Evolutionary conservation across 2,329 filamentous ascomycete genomes (phyloP).

Genomic region (Sordariomycetes sp.): DNA sequence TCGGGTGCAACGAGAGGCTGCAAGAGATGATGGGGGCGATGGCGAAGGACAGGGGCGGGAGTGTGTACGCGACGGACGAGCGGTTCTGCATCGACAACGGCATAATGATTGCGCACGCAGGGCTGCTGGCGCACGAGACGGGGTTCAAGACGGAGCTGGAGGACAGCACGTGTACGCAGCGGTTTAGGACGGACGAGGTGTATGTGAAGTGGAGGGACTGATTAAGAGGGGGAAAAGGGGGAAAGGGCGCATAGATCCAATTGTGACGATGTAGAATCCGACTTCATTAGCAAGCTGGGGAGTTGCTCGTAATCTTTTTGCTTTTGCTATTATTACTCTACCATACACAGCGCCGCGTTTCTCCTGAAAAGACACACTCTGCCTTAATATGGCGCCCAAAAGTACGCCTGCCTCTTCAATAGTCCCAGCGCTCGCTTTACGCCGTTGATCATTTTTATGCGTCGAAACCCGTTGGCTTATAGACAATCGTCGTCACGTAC

Average conservation of each 20-base stretch:
- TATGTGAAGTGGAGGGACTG: constrained; percentile 65
- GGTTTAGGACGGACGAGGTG: constrained; percentile 76
- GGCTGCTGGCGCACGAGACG: constrained; percentile 71
- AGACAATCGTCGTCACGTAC: constrained; percentile 97
- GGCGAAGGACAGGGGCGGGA: constrained; percentile 79
- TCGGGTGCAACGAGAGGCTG: constrained; percentile 86
- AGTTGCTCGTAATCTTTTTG: no score
- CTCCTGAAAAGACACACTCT: not conserved
- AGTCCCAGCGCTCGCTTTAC: not conserved
- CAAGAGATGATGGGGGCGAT: constrained; percentile 99
- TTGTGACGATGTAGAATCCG: not conserved
- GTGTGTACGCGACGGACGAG: constrained; percentile 91
- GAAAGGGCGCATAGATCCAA: not conserved
- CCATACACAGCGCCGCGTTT: no score
- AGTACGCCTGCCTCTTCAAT: not conserved
- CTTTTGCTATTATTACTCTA: no score
- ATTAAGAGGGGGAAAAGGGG: not conserved
- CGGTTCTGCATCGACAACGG: constrained; percentile 98
- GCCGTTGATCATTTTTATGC: not conserved
- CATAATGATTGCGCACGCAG: constrained; percentile 98
- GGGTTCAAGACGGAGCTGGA: constrained; percentile 68
- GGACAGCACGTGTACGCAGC: constrained; percentile 76
- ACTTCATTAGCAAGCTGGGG: not conserved
- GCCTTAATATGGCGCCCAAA: not conserved
- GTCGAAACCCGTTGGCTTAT: constrained; percentile 61